These are phyloP conservation scores for Phytophthora hybrid DNA, from an alignment of 352 stramenopile genomes.

Conservation along the genomic window DNA sequence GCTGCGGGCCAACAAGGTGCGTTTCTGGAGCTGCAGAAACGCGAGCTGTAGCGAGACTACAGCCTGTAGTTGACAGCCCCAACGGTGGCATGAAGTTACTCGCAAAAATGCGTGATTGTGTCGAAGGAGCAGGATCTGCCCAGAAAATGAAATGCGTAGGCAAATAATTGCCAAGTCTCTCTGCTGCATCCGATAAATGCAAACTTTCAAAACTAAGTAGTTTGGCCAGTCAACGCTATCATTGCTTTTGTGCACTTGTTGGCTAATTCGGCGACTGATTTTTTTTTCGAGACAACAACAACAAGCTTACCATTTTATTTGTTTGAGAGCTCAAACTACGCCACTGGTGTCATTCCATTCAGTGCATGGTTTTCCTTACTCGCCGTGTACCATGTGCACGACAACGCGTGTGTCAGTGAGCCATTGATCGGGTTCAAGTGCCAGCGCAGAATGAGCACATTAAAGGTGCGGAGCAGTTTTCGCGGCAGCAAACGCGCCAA, in stretches of 20 bases:
- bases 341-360: conserved; percentile 2
- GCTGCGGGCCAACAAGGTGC: neutral
- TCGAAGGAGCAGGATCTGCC: too few relatives aligned
- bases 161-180: neutral
- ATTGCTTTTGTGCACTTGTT: too few relatives aligned
- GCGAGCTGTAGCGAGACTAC: too few relatives aligned
- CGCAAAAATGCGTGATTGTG: too few relatives aligned
- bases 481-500: conserved; percentile 27
- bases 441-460: conserved; percentile 29
- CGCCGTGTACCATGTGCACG: neutral
- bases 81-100: neutral
- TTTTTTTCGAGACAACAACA: neutral
- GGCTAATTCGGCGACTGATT: neutral
- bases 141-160: too few relatives aligned
- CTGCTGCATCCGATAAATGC: neutral
- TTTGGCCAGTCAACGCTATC: too few relatives aligned
- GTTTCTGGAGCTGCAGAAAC: neutral
- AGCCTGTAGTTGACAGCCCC: neutral
- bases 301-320: neutral
- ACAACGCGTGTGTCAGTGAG: conserved; percentile 14
- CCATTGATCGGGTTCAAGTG: conserved; percentile 25
- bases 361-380: conserved; percentile 1
- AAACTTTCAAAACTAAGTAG: neutral
- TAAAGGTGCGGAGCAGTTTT: conserved; percentile 38
- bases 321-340: neutral